Evolutionary conservation across 2,329 filamentous ascomycete genomes (phyloP), one percentile per base, ranked within the genome.

Genomic region (Chrysoporthe puriensis): DNA sequence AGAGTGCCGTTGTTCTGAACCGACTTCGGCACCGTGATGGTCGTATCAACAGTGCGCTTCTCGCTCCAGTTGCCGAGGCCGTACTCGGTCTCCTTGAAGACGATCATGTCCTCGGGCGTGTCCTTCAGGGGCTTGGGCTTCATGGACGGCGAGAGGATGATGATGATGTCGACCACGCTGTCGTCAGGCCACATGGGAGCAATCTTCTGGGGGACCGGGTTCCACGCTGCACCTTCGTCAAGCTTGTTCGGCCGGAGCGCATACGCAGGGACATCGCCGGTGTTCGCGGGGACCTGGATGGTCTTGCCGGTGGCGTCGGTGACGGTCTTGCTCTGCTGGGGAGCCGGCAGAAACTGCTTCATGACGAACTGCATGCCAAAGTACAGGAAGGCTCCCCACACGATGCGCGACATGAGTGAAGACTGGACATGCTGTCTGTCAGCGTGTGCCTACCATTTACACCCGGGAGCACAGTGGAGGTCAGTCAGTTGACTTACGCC

Each of bases 1-100:
- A 99, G 86, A 1, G 95, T 97, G 44, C 93, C 94, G 77, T 98
- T 98, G 72, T 94, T 86, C 83, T 97, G 94, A 0, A 97, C 94
- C 54, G 88, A 84, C 70, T 84, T 83, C 2, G 96, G 95, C 4
- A 98, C 89, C 3, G 84, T 80, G 76, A 99, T 93, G 48, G 84
- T 90, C 7, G 91, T 92, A 72, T 95, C 90, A 67, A 94, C 85
- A 65, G 90, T 85, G 67, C 96, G 88, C 75, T 86, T 90, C 74
- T 98, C 94, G 67, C 88, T 90, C 76, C 85, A 93, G 79, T 96
- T 90, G 69, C 91, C 91, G 66, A 95, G 83, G 62, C 86, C 87
- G 79, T 97, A 98, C 70, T 86, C 85, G 78, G 89, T 91, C 83
- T 98, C 94, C 67, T 92, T 83, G 58, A 97, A 81, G 42, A 97